Conservation (phyloP, 176 grass and related monocot species). For the Eleusine indica region DNA sequence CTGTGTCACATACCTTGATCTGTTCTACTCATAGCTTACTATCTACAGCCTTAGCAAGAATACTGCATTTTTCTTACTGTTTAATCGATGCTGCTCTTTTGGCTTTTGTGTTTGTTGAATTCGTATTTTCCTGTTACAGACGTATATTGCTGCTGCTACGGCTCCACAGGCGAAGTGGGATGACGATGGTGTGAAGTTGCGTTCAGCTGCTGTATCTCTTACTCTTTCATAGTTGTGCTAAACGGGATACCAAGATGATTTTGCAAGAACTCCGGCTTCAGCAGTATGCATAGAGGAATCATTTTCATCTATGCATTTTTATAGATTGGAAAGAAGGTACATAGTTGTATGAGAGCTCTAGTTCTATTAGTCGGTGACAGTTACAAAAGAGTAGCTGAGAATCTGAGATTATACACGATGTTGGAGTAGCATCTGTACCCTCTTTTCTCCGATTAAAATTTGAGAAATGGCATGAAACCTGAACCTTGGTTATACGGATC, state of each 20-base stretch:
- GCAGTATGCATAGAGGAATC: constrained; percentile 25
- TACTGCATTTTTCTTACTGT: background rate
- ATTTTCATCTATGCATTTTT: background rate
- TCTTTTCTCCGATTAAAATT: background rate
- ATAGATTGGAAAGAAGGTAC: constrained; percentile 10
- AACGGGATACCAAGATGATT: background rate
- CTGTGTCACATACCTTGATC: background rate
- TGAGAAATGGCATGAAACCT: background rate
- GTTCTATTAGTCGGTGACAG: background rate
- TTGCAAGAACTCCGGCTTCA: constrained; percentile 2
- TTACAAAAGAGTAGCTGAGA: background rate
- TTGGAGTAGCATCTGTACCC: background rate
- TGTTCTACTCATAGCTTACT: background rate
- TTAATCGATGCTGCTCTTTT: background rate
- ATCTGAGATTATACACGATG: background rate
- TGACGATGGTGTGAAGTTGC: constrained; percentile 73
- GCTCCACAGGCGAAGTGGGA: constrained; percentile 87
- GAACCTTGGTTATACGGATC: background rate
- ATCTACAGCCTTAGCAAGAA: constrained; percentile 15
- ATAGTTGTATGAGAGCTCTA: background rate
- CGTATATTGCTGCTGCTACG: constrained; percentile 74
- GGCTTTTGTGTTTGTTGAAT: constrained; percentile 16
- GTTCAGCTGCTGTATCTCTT: constrained; percentile 81
- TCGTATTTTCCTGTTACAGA: constrained; percentile 47
- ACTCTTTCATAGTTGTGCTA: constrained; percentile 52